A percentile compares a stretch with the other conserved stretches of the same genome.
phyloP scores from a whole-genome alignment of 441 rosid genomes.

The Euphorbia schlechtendalii region DNA sequence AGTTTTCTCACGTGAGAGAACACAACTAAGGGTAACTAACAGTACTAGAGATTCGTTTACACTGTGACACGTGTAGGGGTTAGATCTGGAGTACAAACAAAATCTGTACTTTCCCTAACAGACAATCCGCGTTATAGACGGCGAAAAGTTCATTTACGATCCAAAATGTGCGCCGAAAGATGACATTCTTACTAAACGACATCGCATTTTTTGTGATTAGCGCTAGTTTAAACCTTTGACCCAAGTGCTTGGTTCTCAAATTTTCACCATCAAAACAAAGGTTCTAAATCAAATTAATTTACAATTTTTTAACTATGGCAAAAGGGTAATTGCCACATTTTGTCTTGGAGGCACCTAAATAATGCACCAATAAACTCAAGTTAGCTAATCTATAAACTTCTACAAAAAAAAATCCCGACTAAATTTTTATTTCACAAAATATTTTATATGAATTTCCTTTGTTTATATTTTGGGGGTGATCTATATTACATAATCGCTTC shows the following conservation, averaged over 20 bases:
- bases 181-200: slow-evolving; percentile 13
- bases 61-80: slow-evolving; percentile 33
- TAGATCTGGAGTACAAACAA: slow-evolving; percentile 23
- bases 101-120: slow-evolving; percentile 29
- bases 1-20: slow-evolving; percentile 29
- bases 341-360: background rate
- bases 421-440: background rate
- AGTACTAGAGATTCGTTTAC: too few species aligned
- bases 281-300: background rate
- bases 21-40: background rate
- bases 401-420: too few species aligned
- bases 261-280: too few species aligned
- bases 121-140: slow-evolving; percentile 32
- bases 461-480: too few species aligned
- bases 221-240: background rate
- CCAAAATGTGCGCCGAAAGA: slow-evolving; percentile 37
- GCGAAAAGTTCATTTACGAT: slow-evolving; percentile 16
- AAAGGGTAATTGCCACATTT: background rate
- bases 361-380: background rate
- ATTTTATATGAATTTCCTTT: too few species aligned
- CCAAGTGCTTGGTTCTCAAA: too few species aligned
- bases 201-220: slow-evolving; percentile 7
- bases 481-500: too few species aligned
- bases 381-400: background rate
- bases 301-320: too few species aligned